These are phyloP conservation scores for Cordyceps farinosa DNA, from an alignment of 2,329 filamentous ascomycete species.

Conservation along the genomic window DNA sequence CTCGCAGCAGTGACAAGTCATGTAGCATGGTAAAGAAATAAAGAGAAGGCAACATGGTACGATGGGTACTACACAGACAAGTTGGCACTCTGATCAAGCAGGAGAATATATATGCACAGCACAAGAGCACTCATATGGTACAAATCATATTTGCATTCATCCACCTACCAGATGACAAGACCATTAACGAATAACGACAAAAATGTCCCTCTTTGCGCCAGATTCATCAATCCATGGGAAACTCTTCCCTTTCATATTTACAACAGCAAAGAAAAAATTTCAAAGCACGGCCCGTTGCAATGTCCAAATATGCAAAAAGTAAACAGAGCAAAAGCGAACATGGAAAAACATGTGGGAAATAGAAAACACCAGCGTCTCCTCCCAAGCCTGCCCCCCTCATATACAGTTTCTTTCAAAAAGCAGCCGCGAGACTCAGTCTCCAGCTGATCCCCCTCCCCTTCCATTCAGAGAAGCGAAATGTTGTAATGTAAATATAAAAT, in stretches of 20 bases:
- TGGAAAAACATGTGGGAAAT: neutral
- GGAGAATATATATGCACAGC: too few species aligned
- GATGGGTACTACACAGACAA: too few species aligned
- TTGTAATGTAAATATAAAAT: constrained; percentile 1
- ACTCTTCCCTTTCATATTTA: neutral
- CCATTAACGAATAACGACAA: neutral
- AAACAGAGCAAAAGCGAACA: neutral
- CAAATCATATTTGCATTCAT: neutral
- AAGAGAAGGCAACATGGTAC: too few species aligned
- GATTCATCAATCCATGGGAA: constrained; percentile 9
- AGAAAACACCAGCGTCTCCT: constrained; percentile 3
- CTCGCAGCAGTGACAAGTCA: too few species aligned
- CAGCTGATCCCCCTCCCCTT: neutral
- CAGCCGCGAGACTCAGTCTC: neutral
- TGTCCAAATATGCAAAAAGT: constrained; percentile 1
- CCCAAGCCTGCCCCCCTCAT: neutral
- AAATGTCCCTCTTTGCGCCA: constrained; percentile 10
- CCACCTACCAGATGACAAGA: constrained; percentile 1
- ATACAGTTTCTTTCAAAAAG: constrained; percentile 3
- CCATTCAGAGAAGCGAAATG: neutral
- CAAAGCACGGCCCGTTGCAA: neutral
- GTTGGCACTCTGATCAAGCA: too few species aligned
- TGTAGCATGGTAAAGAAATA: too few species aligned
- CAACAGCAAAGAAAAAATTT: neutral
- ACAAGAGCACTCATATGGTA: too few species aligned